Conservation (phyloP, 768 basidiomycete species). For the Boletus tomentosulus region DNA sequence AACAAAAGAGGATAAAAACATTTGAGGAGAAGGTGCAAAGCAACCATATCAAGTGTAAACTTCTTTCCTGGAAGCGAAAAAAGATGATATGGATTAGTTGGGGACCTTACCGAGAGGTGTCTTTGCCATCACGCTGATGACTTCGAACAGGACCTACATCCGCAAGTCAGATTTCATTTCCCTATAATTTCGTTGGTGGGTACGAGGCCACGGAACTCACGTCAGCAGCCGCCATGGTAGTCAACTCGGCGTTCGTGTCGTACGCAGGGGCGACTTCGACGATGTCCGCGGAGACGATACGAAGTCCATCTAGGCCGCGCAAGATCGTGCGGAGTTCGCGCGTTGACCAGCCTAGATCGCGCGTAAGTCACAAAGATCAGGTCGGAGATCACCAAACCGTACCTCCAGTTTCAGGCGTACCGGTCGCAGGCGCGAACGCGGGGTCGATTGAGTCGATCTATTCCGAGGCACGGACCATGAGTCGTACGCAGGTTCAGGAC, state of each 20-base stretch:
- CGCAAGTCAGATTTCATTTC: constrained; percentile 6
- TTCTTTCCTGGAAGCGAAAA: background rate
- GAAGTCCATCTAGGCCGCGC: constrained; percentile 68
- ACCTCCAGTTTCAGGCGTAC: constrained; percentile 81
- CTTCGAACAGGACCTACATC: constrained; percentile 65
- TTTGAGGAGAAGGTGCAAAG: background rate
- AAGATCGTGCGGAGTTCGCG: constrained; percentile 76
- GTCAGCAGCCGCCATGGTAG: constrained; percentile 61
- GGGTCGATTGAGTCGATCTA: constrained; percentile 81
- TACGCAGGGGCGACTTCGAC: constrained; percentile 86
- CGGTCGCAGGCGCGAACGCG: constrained; percentile 78
- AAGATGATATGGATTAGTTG: constrained; percentile 6
- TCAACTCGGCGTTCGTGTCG: constrained; percentile 62
- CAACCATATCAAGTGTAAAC: background rate
- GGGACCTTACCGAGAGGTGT: constrained; percentile 64
- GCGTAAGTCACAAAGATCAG: background rate
- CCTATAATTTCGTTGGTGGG: background rate
- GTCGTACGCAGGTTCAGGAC: background rate
- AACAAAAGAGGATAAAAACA: background rate
- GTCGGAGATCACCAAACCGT: background rate
- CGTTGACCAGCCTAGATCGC: constrained; percentile 56
- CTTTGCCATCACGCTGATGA: constrained; percentile 76
- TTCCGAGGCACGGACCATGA: background rate
- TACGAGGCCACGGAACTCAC: constrained; percentile 29
- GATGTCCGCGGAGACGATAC: constrained; percentile 77